Evolutionary conservation across 2,329 filamentous ascomycete species (phyloP).

Genomic region (Xylariaceae sp.): DNA sequence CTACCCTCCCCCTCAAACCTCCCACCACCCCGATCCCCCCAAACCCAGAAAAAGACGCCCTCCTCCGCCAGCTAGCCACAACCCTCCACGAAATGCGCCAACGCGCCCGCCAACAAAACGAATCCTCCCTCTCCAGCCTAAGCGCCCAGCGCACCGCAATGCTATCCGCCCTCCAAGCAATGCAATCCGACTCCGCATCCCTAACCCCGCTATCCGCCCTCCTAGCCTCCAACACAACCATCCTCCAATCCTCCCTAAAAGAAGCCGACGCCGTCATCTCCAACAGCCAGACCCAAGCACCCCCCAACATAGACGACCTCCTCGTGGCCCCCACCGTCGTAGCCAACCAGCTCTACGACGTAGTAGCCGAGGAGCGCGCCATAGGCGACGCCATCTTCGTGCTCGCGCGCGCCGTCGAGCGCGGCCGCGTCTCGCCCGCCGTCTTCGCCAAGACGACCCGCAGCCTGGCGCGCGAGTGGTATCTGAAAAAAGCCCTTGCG

Average conservation of each 20-base stretch:
- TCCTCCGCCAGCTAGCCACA: conserved; percentile 71
- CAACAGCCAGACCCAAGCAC: conserved; percentile 62
- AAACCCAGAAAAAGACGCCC: conserved; percentile 90
- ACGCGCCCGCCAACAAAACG: conserved; percentile 66
- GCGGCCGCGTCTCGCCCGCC: conserved; percentile 64
- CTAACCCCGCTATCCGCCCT: conserved; percentile 67
- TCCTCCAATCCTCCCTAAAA: conserved; percentile 71
- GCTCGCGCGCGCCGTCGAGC: conserved; percentile 68
- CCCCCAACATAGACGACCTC: conserved; percentile 81
- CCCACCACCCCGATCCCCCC: conserved; percentile 84
- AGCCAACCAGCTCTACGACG: conserved; percentile 83
- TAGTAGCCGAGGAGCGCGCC: conserved; percentile 84
- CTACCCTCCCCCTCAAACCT: conserved; percentile 48
- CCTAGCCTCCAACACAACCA: conserved; percentile 70
- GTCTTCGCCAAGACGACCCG: conserved; percentile 76
- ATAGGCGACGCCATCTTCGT: conserved; percentile 84
- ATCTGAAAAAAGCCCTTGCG: conserved; percentile 75
- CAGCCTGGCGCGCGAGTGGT: conserved; percentile 72
- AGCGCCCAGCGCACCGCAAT: conserved; percentile 77
- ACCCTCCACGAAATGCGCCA: conserved; percentile 66
- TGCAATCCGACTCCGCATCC: conserved; percentile 70
- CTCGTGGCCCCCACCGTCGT: conserved; percentile 92
- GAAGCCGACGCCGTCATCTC: conserved; percentile 76
- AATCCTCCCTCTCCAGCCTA: conserved; percentile 69
- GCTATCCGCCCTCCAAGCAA: conserved; percentile 59